Conservation (phyloP, 768 basidiomycete species). For the Trametopsis cervina region DNA sequence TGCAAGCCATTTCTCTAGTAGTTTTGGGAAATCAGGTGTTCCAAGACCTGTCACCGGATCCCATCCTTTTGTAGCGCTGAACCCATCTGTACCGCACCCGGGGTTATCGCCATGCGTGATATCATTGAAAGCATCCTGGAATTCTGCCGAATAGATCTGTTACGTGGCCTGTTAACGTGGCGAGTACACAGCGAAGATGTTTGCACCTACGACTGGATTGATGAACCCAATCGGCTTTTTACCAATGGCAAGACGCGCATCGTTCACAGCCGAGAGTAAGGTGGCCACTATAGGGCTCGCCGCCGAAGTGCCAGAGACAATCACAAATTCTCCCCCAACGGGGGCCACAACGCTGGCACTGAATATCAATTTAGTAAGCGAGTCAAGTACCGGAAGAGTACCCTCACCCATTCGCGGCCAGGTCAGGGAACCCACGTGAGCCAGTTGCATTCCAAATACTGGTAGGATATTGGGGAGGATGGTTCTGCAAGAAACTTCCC, state of each 20-base stretch:
- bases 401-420: conserved; percentile 28
- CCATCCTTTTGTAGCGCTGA: no score
- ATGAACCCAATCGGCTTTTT: conserved; percentile 36
- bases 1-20: background rate
- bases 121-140: conserved; percentile 23
- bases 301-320: conserved; percentile 30
- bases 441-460: conserved; percentile 29
- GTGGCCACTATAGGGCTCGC: conserved; percentile 29
- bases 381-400: background rate
- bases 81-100: conserved; percentile 34
- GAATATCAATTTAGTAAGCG: background rate
- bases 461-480: conserved; percentile 27
- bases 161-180: no score
- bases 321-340: conserved; percentile 23
- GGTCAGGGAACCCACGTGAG: conserved; percentile 25
- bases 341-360: conserved; percentile 26
- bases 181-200: no score
- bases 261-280: conserved; percentile 31
- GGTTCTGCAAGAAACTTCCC: conserved; percentile 21
- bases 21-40: conserved; percentile 22
- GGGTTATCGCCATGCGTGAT: conserved; percentile 28
- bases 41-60: conserved; percentile 29
- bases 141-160: background rate
- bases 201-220: conserved; percentile 59
- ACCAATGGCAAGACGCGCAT: conserved; percentile 28